Evolutionary conservation across 805 yeast genomes (phyloP), one percentile per base, ranked within the genome.

Genomic region (Kodamaea nitidulidarum): DNA sequence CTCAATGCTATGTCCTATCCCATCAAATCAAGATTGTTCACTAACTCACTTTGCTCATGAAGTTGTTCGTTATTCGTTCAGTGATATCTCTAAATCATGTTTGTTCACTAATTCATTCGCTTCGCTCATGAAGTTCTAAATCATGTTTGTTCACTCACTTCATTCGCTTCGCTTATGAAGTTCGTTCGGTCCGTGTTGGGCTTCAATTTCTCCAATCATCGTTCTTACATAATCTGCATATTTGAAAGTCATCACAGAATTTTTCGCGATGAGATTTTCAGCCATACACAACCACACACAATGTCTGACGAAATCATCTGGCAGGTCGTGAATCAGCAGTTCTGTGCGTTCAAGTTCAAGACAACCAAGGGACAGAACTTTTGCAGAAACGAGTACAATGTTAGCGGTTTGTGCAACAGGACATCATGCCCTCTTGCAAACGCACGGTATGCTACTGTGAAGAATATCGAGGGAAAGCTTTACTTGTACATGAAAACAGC

Each of bases 381-480:
- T 59, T 93, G 99, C 67, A 73, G 97, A 60, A 93, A 91, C 59
- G 98, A 93, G 61, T 90, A 87, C 67, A 93, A 93, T 60, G 98
- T 91, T 36, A 79, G 88, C 48, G 99, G 99, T 46, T 73, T 93
- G 40, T 93, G 99, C 62, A 78, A 81, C 40, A 79, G 98, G 55
- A 88, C 82, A 59, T 85, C 97, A 4, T 93, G 99, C 61, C 99
- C 99, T 2, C 69, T 93, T 44, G 99, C 99, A 17, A 93, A 88
- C 60, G 86, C 95, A 12, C 77, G 85, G 54, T 87, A 87, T 63
- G 95, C 96, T 22, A 87, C 96, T 1, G 86, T 87, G 32, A 83
- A 86, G 56, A 81, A 77, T 50, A 73, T 84, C 20, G 87, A 84
- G 48, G 96, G 95, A 5, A 77, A 77, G 57, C 65, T 88, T 35